phyloP scores from a whole-genome alignment of 148 eudicot genomes.

The Suaeda aralocaspica region DNA sequence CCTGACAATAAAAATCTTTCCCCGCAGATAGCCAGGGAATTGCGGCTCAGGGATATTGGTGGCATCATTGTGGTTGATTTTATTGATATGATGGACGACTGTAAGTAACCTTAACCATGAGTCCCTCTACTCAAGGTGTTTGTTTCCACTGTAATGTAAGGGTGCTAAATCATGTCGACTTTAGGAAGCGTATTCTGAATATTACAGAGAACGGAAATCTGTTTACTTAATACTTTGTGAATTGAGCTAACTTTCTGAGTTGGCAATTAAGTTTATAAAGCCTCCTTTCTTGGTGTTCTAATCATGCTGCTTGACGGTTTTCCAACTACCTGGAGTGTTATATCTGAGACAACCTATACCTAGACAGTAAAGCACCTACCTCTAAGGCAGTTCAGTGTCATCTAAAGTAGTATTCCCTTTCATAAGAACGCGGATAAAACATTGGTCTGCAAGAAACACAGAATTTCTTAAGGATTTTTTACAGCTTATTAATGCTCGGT shows the following conservation, averaged over 20 bases:
- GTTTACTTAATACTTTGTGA: neutral
- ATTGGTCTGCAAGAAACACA: neutral
- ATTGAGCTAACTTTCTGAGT: neutral
- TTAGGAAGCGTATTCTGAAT: conserved; percentile 1
- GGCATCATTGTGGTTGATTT: conserved; percentile 96
- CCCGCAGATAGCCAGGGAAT: conserved; percentile 80
- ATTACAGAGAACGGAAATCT: neutral
- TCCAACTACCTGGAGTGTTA: neutral
- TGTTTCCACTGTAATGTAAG: neutral
- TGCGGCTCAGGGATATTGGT: conserved; percentile 93
- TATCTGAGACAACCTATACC: neutral
- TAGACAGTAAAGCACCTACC: neutral
- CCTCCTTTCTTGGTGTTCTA: neutral
- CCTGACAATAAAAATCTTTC: conserved; percentile 16
- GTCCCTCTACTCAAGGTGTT: conserved; percentile 4
- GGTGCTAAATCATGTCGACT: conserved; percentile 4
- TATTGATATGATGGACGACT: conserved; percentile 85
- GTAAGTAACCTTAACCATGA: conserved; percentile 40
- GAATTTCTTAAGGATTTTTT: neutral
- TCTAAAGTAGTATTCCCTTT: neutral
- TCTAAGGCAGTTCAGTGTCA: neutral
- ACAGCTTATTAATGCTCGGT: too few relatives aligned
- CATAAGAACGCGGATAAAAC: neutral
- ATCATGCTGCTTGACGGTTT: neutral
- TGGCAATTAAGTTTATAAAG: neutral